Percentiles rank a stretch among this genome's conserved stretches.
Conservation (phyloP, 2,329 filamentous ascomycete species). For the Talaromyces sp. region DNA sequence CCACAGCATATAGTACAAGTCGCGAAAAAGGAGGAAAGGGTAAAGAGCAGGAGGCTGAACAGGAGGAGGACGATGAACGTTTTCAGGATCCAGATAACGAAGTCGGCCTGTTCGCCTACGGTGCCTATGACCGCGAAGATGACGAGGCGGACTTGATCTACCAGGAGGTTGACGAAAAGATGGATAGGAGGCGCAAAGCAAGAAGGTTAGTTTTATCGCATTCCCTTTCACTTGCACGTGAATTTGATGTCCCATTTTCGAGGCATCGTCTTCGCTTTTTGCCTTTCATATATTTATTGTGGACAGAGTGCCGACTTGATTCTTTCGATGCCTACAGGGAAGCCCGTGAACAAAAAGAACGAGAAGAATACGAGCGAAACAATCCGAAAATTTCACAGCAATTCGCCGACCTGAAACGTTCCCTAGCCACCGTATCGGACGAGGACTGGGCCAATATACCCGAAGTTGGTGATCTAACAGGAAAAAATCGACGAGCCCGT, state of each 20-base stretch:
- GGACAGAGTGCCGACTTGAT: slow-evolving; percentile 76
- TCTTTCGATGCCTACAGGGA: slow-evolving; percentile 69
- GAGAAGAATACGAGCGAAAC: slow-evolving; percentile 91
- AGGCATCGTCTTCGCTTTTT: slow-evolving; percentile 64
- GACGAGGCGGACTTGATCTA: slow-evolving; percentile 97
- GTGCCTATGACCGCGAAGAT: slow-evolving; percentile 94
- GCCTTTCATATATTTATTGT: slow-evolving; percentile 56
- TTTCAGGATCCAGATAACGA: slow-evolving; percentile 98
- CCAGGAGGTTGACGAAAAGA: slow-evolving; percentile 92
- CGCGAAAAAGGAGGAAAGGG: slow-evolving; percentile 64
- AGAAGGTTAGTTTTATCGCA: slow-evolving; percentile 69
- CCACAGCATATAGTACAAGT: slow-evolving; percentile 70
- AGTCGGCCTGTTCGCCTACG: slow-evolving; percentile 89
- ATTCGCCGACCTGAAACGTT: slow-evolving; percentile 92
- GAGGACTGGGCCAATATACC: slow-evolving; percentile 96
- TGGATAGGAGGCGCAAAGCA: slow-evolving; percentile 82
- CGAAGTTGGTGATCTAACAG: slow-evolving; percentile 93
- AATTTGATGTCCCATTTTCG: slow-evolving; percentile 24
- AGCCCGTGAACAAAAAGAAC: slow-evolving; percentile 86
- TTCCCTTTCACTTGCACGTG: slow-evolving; percentile 25
- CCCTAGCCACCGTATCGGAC: slow-evolving; percentile 81
- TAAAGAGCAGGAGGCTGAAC: slow-evolving; percentile 68
- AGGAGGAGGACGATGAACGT: slow-evolving; percentile 73
- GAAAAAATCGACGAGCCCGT: slow-evolving; percentile 83
- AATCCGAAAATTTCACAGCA: slow-evolving; percentile 98